Evolutionary conservation across 2,329 filamentous ascomycete genomes (phyloP).

Genomic region (Plectosphaerella sp.): DNA sequence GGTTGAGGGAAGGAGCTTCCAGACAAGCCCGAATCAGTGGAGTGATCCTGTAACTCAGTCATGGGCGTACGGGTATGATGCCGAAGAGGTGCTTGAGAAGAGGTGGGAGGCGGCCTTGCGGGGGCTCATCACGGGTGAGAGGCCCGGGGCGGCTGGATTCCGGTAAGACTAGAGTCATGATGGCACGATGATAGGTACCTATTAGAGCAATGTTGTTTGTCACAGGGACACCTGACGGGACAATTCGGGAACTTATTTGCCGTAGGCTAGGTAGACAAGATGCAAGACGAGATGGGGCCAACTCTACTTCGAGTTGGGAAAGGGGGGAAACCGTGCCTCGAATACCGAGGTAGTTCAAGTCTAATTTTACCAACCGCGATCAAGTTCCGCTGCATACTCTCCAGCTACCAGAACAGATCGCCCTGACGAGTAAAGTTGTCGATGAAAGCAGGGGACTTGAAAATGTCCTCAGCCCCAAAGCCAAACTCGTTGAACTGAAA

Average conservation of each 20-base stretch:
- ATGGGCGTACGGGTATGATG: slow-evolving; percentile 46
- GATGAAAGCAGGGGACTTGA: not conserved
- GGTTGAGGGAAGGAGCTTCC: slow-evolving; percentile 28
- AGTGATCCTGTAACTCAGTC: slow-evolving; percentile 38
- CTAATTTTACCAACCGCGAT: not conserved
- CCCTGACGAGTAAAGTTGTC: not conserved
- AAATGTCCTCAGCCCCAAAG: not conserved
- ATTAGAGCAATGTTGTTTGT: too few species aligned
- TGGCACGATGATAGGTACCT: too few species aligned
- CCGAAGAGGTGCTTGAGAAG: slow-evolving; percentile 28
- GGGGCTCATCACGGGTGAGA: not conserved
- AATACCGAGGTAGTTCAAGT: not conserved
- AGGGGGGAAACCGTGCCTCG: not conserved
- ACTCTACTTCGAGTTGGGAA: not conserved
- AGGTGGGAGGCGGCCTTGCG: slow-evolving; percentile 15
- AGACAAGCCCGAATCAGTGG: slow-evolving; percentile 41
- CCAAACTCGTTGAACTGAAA: not conserved
- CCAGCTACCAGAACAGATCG: not conserved
- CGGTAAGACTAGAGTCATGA: too few species aligned
- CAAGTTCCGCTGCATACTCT: too few species aligned
- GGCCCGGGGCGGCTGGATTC: not conserved
- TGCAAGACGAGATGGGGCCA: too few species aligned
- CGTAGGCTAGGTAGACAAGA: too few species aligned
- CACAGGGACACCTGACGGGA: too few species aligned
- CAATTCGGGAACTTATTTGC: too few species aligned